These are phyloP conservation scores for Sanghuangporus sanghuang DNA, from an alignment of 1,284 basidiomycete species.

Conservation along the genomic window DNA sequence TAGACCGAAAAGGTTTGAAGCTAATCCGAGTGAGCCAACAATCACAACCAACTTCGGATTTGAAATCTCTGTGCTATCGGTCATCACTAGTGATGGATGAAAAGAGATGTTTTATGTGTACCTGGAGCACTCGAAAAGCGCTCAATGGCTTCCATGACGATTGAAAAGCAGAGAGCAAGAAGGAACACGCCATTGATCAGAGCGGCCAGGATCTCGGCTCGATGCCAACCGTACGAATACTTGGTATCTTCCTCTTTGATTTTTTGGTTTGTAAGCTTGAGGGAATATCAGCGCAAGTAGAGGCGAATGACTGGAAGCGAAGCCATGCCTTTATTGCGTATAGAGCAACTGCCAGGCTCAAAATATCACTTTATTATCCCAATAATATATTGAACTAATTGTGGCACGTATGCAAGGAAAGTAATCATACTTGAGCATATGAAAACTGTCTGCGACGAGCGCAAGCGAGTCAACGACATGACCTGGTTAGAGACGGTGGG, in stretches of 20 bases:
- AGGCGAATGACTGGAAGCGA: constrained; percentile 7
- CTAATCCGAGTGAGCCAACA: constrained; percentile 88
- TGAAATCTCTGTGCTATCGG: constrained; percentile 67
- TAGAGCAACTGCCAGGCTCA: constrained; percentile 91
- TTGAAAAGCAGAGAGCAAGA: constrained; percentile 92
- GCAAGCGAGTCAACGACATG: constrained; percentile 94
- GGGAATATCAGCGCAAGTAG: constrained; percentile 14
- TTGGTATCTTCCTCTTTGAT: constrained; percentile 34
- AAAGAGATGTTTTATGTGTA: constrained; percentile 29
- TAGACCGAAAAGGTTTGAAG: constrained; percentile 90
- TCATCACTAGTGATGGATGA: background rate
- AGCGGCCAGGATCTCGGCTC: constrained; percentile 96
- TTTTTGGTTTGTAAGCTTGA: constrained; percentile 45
- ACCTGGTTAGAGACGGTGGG: constrained; percentile 39
- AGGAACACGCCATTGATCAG: constrained; percentile 97
- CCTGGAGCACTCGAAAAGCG: constrained; percentile 85
- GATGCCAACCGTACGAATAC: constrained; percentile 95
- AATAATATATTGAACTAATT: background rate
- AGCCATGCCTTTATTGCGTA: constrained; percentile 89
- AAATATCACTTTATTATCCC: constrained; percentile 67
- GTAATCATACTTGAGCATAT: constrained; percentile 86
- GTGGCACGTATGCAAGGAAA: constrained; percentile 2
- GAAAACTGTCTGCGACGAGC: constrained; percentile 95
- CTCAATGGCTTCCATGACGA: constrained; percentile 89
- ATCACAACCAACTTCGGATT: constrained; percentile 86